Evolutionary conservation across 2,329 filamentous ascomycete genomes (phyloP), one percentile per base, ranked within the genome.

Genomic region (Chrysoporthe austroafricana): DNA sequence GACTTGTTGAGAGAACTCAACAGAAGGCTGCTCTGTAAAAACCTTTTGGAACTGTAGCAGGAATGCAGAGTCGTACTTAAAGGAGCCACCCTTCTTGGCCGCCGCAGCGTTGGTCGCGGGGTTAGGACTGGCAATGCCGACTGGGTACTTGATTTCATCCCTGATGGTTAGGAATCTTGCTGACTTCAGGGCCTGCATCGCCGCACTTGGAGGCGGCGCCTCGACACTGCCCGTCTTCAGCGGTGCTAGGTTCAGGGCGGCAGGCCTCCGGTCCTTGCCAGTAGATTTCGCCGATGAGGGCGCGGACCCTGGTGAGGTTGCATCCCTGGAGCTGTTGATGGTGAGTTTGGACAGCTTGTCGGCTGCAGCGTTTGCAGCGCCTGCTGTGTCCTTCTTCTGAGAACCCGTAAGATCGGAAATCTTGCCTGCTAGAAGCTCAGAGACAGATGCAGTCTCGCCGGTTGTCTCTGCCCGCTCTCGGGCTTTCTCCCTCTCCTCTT

Each of bases 21-120:
- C 80, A 0, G 94, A 97, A 16, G 96, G 96, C 82, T 97, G 96
- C 84, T 99, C 96, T 71, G 93, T 96, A 82, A 97, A 99, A 26
- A 97, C 93, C 74, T 88, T 88, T 82, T 97, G 93, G 85, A 99
- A 99, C 77, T 99, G 96, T 42, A 99, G 85, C 81, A 99, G 83
- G 84, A 99, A 99, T 74, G 91, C 90, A 75, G 94, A 92, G 81
- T 98, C 94, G 79, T 99, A 99, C 79, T 96, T 94, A 84, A 96
- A 97, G 54, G 89, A 90, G 78, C 89, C 91, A 69, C 88, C 89
- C 82, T 94, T 95, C 79, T 91, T 92, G 44, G 88, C 85, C 39
- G 93, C 91, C 18, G 91, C 91, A 52, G 87, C 84, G 79, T 98
- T 99, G 72, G 97, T 82, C 2, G 95, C 92, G 13, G 95, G 93